Evolutionary conservation across 257 asterid genomes (phyloP).

Genomic region (Primulina tabacum): DNA sequence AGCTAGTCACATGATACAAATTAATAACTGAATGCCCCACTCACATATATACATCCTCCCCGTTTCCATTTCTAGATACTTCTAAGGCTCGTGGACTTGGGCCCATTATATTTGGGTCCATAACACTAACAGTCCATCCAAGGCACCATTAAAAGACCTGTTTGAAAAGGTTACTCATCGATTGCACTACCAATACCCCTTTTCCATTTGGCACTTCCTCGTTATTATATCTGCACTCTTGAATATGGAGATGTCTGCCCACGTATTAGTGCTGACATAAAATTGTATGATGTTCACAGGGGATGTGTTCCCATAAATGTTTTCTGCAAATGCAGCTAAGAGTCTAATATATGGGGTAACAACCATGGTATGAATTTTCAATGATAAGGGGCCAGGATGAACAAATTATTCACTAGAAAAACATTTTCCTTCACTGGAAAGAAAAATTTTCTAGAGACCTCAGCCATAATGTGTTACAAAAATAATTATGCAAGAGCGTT

Average conservation of each 20-base stretch:
- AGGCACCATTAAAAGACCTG: not conserved
- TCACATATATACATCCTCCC: too few species aligned
- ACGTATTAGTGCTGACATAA: not conserved
- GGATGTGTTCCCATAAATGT: not conserved
- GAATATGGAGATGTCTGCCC: slow-evolving; percentile 3
- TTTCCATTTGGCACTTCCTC: not conserved
- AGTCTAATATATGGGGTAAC: not conserved
- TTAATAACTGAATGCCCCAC: too few species aligned
- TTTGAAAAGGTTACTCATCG: not conserved
- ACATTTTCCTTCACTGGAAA: not conserved
- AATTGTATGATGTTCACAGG: not conserved
- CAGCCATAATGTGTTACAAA: not conserved
- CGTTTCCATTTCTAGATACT: too few species aligned
- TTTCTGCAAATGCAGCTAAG: not conserved
- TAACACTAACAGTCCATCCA: not conserved
- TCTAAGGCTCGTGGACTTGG: too few species aligned
- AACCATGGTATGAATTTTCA: not conserved
- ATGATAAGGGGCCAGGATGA: not conserved
- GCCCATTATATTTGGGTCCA: too few species aligned
- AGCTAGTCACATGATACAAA: too few species aligned
- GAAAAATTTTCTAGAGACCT: not conserved
- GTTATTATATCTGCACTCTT: not conserved
- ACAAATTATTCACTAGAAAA: not conserved
- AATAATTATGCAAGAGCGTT: not conserved
- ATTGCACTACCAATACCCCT: not conserved